Evolutionary conservation across 176 grass and related monocot species (phyloP).

Genomic region (Pontederia crassipes): DNA sequence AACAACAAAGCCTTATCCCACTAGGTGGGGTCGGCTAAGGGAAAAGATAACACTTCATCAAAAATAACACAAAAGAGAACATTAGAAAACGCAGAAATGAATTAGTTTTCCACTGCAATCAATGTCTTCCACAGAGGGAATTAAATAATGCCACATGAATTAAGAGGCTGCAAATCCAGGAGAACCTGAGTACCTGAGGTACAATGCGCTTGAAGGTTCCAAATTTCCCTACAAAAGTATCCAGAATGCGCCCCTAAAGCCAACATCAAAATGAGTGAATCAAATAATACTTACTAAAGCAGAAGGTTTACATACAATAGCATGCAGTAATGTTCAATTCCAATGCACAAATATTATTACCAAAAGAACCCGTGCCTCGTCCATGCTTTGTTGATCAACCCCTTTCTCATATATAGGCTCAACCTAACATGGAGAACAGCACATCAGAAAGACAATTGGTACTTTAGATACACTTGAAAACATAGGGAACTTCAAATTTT

Average conservation of each 20-base stretch:
- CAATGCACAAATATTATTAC: constrained; percentile 29
- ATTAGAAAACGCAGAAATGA: too few relatives aligned
- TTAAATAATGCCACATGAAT: too few relatives aligned
- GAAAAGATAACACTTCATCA: neutral
- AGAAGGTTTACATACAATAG: neutral
- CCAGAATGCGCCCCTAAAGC: constrained; percentile 82
- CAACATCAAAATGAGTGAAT: constrained; percentile 5
- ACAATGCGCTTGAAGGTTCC: constrained; percentile 83
- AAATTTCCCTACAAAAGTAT: constrained; percentile 96
- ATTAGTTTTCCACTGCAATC: too few relatives aligned
- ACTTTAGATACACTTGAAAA: too few relatives aligned
- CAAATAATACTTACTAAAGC: neutral
- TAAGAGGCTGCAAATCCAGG: neutral
- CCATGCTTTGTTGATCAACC: constrained; percentile 87
- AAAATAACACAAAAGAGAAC: neutral
- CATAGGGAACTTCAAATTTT: constrained; percentile 15
- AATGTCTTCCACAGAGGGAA: too few relatives aligned
- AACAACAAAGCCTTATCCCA: too few relatives aligned
- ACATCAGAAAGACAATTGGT: neutral
- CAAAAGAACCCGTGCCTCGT: constrained; percentile 90
- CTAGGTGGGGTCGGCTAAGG: too few relatives aligned
- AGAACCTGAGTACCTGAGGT: constrained; percentile 55
- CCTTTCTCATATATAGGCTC: constrained; percentile 99
- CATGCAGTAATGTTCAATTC: constrained; percentile 6
- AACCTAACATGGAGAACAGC: constrained; percentile 37